Conservation (phyloP, 208 protist genomes). For the Entamoeba invadens region DNA sequence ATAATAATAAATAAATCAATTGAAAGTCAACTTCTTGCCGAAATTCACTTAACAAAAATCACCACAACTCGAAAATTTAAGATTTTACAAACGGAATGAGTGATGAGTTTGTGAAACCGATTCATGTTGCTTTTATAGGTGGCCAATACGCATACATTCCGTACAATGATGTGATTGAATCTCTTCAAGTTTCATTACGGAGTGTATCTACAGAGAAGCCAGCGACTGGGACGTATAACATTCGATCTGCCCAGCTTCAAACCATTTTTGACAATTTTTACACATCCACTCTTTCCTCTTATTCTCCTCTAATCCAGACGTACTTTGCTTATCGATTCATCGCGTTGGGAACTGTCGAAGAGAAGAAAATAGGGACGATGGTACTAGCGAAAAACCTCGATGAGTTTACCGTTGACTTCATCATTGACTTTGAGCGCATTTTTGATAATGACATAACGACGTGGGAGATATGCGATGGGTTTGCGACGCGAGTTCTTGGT, state of each 20-base stretch:
- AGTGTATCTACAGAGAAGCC: background rate
- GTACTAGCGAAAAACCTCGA: background rate
- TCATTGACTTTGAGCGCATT: background rate
- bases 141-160: background rate
- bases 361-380: background rate
- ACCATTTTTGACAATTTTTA: background rate
- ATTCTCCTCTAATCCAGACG: background rate
- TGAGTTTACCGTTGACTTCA: background rate
- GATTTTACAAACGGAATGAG: no score
- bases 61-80: no score
- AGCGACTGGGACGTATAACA: background rate
- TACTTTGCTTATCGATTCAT: background rate
- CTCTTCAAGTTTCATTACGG: background rate
- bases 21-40: no score
- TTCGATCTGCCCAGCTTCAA: background rate
- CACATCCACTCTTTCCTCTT: background rate
- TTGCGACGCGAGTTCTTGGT: background rate
- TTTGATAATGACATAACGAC: background rate
- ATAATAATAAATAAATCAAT: no score
- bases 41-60: no score
- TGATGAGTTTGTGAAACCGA: background rate
- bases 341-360: background rate
- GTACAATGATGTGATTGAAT: background rate
- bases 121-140: background rate
- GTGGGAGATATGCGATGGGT: background rate